Conservation (phyloP, 2,329 filamentous ascomycete genomes). For the Xylariaceae sp. region DNA sequence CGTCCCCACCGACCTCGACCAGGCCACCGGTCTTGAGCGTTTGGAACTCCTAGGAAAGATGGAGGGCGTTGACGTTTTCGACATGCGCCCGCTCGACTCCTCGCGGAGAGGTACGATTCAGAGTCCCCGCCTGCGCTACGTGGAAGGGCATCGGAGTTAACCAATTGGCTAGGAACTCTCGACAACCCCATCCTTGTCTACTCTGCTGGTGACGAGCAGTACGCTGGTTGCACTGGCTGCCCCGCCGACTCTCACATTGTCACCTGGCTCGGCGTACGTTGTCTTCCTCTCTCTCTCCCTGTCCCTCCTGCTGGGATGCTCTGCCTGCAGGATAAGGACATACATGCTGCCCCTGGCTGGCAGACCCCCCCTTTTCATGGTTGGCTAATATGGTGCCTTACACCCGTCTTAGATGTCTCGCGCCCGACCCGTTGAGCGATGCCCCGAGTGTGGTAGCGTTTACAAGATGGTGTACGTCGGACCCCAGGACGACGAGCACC, state of each 20-base stretch:
- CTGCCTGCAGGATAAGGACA: not conserved
- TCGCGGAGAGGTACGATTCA: conserved; percentile 66
- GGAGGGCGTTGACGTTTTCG: conserved; percentile 96
- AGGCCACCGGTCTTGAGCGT: conserved; percentile 95
- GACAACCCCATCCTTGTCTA: conserved; percentile 86
- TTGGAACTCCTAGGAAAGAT: conserved; percentile 99
- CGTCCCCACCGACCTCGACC: conserved; percentile 89
- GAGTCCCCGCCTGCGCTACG: not conserved
- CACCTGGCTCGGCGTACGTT: conserved; percentile 80
- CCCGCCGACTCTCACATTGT: conserved; percentile 89
- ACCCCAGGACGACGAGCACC: conserved; percentile 66
- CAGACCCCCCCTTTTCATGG: not conserved
- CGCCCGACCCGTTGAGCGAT: conserved; percentile 87
- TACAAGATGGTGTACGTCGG: conserved; percentile 98
- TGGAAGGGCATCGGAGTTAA: conserved; percentile 24
- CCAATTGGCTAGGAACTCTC: conserved; percentile 62
- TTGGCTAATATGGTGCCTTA: conserved; percentile 13
- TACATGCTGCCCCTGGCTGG: not conserved
- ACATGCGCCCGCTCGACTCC: conserved; percentile 93
- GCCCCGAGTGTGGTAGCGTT: conserved; percentile 91
- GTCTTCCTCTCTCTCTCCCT: not conserved
- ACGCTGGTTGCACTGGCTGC: conserved; percentile 89
- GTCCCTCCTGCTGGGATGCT: not conserved
- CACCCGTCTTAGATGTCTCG: conserved; percentile 62
- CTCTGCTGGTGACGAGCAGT: conserved; percentile 93